Evolutionary conservation across 1,284 basidiomycete genomes (phyloP), one percentile per base, ranked within the genome.

Genomic region (Tilletia setariae): DNA sequence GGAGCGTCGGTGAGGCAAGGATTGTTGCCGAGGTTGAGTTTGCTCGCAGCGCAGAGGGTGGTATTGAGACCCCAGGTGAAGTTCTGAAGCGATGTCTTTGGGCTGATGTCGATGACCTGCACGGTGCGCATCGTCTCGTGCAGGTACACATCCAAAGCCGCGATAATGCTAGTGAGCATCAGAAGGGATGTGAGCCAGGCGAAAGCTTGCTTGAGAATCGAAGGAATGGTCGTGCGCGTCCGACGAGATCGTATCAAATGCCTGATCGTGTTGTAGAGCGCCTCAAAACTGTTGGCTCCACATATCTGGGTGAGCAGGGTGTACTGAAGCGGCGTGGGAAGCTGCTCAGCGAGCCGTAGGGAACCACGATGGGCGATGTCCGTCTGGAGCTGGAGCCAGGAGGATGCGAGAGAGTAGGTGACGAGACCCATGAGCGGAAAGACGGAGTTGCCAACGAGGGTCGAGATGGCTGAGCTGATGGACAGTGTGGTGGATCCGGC

Each of bases 121-220:
- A 70, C 68, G 6, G 66, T 68, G 25, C 62, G 56, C n/a, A 59
- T 68, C 21, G 68, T 68, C 44, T 70, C 68, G 63, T 70, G 68
- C 13, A 70, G 51, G 35, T 56, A 63, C 15, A 70, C 35, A 67
- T 70, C 68, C 28, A 63, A 28, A 23, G 32, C 40, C 6, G 61
- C 59, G 23, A 67, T 68, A 16, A 53, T 23, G 16, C 30, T 47
- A 19, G 40, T 67, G 28, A 70, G n/a, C 16, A 47, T 6, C 2
- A 69, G 8, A 1, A 70, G 62, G 4, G 69, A 28, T 16, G 63
- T 42, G 35, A 68, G 61, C 69, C 69, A 70, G 15, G 65, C 40
- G 28, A 70, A 30, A 1, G 69, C 69, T 19, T 68, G 62, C 19
- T 62, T 63, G 0, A 70, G 67, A 19, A 70, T 64, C 21, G 43